Evolutionary conservation across 2,329 filamentous ascomycete species (phyloP), one percentile per base, ranked within the genome.

Genomic region (Penicillium sp.): DNA sequence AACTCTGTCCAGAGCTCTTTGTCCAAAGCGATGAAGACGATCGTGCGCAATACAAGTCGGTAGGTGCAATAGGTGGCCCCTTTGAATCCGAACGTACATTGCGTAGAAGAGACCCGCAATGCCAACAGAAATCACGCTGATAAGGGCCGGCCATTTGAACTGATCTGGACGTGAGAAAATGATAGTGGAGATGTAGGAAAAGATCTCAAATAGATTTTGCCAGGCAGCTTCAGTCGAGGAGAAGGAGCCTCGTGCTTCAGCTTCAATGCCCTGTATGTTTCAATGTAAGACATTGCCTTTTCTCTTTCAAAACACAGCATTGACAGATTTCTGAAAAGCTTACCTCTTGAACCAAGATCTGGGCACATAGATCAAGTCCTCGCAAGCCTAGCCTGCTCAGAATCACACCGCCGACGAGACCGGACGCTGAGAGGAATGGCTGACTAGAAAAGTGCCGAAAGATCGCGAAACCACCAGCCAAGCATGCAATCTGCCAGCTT

Each of bases 201-300:
- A 74, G 42, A 91, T 79, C 72, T 91, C 88, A 63, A 90, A 90
- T 0, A 83, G 61, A 60, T 87, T 90, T 69, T 91, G 88, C 46
- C 85, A 81, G 0, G 85, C 81, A 1, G 85, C 82, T 72, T 92
- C 89, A n/a, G 84, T 80, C 0, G 87, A 79, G 0, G 88, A 90
- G 65, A 92, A 91, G 0, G 81, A 76, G 1, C 88, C 89, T 25
- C 89, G 83, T 40, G 79, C 72, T 8, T 78, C 75, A 2, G 77
- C 73, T 54, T 84, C 80, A 28, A 87, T 83, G 49, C 83, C 82
- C 83, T 85, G 52, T 35, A 6, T 10, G 33, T 33, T 37, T 48
- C 8, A 19, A 35, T 35, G n/a, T 14, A 51, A 7, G 51, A 28
- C 14, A 53, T 19, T 2, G 14, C 30, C 30, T 11, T 10, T 11